Evolutionary conservation across 148 eudicot genomes (phyloP).

Genomic region (Cornus kousa): DNA sequence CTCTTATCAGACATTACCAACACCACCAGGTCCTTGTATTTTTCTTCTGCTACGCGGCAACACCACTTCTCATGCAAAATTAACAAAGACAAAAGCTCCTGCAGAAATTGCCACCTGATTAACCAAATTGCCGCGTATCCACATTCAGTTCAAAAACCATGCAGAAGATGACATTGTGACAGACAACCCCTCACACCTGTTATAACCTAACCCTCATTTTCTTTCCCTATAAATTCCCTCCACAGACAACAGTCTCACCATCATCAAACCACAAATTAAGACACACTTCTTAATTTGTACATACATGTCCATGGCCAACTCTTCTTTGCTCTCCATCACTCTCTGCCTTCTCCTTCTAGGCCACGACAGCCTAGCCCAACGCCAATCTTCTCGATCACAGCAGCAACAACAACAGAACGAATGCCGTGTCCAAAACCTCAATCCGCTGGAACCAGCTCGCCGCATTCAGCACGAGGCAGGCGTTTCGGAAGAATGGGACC

Average conservation of each 20-base stretch:
- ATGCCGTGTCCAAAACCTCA: slow-evolving; percentile 8
- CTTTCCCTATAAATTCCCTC: neutral
- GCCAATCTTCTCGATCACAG: too few relatives aligned
- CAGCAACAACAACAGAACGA: neutral
- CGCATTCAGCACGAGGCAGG: slow-evolving; percentile 10
- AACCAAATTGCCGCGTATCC: neutral
- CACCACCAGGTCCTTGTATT: too few relatives aligned
- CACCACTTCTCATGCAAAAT: too few relatives aligned
- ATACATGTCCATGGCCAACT: neutral
- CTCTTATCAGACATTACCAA: too few relatives aligned
- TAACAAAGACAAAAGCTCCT: neutral
- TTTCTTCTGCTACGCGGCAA: too few relatives aligned
- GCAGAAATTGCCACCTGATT: neutral
- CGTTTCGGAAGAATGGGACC: neutral
- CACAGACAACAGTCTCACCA: neutral
- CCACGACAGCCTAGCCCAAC: neutral
- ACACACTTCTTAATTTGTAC: neutral
- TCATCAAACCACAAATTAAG: neutral
- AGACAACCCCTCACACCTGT: neutral
- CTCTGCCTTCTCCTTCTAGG: neutral
- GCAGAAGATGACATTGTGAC: neutral
- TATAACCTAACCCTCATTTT: neutral
- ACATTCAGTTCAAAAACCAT: neutral
- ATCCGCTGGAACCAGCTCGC: neutral
- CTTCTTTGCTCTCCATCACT: neutral